These are phyloP conservation scores for Diplosphaera chodatii DNA, from an alignment of 139 green algal species.

Conservation along the genomic window DNA sequence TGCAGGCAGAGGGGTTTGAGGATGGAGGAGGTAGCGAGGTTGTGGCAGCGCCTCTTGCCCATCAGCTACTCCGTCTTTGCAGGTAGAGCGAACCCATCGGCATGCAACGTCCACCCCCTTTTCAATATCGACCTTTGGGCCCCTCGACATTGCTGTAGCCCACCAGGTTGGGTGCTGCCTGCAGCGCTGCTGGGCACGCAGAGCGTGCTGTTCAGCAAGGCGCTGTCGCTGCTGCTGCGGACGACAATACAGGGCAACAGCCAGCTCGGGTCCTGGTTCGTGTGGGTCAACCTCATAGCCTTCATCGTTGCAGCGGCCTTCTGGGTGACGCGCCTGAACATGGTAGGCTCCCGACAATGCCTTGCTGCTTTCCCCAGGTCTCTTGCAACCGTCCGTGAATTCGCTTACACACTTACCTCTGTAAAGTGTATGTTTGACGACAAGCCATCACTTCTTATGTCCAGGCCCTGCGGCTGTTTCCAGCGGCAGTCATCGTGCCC, in stretches of 20 bases:
- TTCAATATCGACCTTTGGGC: too few relatives aligned
- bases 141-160: too few relatives aligned
- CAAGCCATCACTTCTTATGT: too few relatives aligned
- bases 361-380: too few relatives aligned
- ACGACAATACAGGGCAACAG: slow-evolving; percentile 57
- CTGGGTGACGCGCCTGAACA: slow-evolving; percentile 77
- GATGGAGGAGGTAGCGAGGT: neutral
- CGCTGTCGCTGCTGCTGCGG: slow-evolving; percentile 72
- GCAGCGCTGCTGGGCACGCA: slow-evolving; percentile 69
- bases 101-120: too few relatives aligned
- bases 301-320: slow-evolving; percentile 69
- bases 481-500: slow-evolving; percentile 79
- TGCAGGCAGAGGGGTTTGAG: neutral
- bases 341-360: slow-evolving; percentile 28
- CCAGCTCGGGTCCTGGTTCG: slow-evolving; percentile 77
- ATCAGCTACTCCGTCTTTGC: neutral
- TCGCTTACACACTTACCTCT: too few relatives aligned
- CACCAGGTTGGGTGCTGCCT: too few relatives aligned
- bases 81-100: neutral
- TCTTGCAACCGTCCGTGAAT: too few relatives aligned
- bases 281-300: slow-evolving; percentile 55
- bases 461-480: slow-evolving; percentile 72
- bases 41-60: neutral
- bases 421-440: too few relatives aligned
- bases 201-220: slow-evolving; percentile 79